Evolutionary conservation across 2,329 filamentous ascomycete species (phyloP), one percentile per base, ranked within the genome.

Genomic region (Colletotrichum brevisporum): DNA sequence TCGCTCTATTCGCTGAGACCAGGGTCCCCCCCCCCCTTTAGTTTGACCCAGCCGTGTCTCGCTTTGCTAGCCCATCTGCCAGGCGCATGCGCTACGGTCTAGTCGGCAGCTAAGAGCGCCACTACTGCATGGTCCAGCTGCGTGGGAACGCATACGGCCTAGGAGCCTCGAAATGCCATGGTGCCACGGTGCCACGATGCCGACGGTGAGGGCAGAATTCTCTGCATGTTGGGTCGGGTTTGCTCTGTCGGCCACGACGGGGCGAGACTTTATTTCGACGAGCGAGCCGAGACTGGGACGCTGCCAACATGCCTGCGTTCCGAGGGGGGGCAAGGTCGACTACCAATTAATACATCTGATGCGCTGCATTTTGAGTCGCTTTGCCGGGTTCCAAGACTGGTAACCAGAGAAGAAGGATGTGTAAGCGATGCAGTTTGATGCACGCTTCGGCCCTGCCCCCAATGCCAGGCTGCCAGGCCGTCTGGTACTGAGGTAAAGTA

Each of bases 121-220:
- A 50, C 67, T 58, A 27, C 57, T 70, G 67, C 67, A 54, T 70
- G 67, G 63, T 68, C 52, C 57, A 57, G 57, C 57, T 70, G 63
- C 57, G 58, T 54, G 58, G 58, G 57, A 68, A 41, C 58, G 64
- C 63, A 62, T 70, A 61, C 66, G 53, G 66, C 66, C 59, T 69
- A 69, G 62, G 50, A 69, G 31, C 16, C 31, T 48, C 3, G 48
- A 48, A 27, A 26, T 48, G 45, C 45, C 45, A 48, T 18, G 45
- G 59, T 52, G 39, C 45, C 61, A 64, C 31, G 31, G 55, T 66
- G 18, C 66, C 50, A 65, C 55, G 50, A 55, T 66, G 66, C 55
- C 62, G 63, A 18, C 36, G 48, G 66, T 57, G 52, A 51, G 45
- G 51, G 56, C 55, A 27, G 36, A 53, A 15, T 36, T 36, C 31